A percentile compares a stretch with the other conserved stretches of the same genome.
These are phyloP conservation scores for Aspergillus sp. DNA, from an alignment of 2,329 filamentous ascomycete genomes.

Conservation along the genomic window DNA sequence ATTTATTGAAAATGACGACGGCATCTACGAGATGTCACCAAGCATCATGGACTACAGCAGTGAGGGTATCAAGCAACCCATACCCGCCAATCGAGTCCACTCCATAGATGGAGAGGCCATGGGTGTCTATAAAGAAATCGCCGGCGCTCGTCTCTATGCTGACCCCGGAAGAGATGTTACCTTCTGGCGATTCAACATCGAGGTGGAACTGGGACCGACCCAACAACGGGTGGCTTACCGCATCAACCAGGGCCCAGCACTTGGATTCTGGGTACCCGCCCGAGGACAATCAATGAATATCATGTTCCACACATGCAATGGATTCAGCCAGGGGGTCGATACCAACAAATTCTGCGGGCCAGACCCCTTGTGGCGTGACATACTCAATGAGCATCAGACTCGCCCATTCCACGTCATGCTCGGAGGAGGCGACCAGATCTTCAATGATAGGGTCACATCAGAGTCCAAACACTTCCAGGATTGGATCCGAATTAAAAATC, in stretches of 20 bases:
- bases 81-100: conserved; percentile 48
- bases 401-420: conserved; percentile 98
- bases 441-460: conserved; percentile 81
- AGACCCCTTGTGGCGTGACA: conserved; percentile 95
- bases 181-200: conserved; percentile 96
- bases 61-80: conserved; percentile 38
- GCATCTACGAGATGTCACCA: conserved; percentile 71
- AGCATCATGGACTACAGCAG: conserved; percentile 44
- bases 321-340: conserved; percentile 80
- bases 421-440: conserved; percentile 94
- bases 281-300: conserved; percentile 89
- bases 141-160: conserved; percentile 76
- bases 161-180: conserved; percentile 84
- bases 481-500: conserved; percentile 81
- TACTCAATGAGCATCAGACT: conserved; percentile 86
- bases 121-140: conserved; percentile 78
- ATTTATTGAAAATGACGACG: conserved; percentile 72
- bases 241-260: conserved; percentile 85
- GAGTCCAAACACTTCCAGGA: conserved; percentile 74
- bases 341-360: conserved; percentile 82
- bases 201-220: conserved; percentile 75
- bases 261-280: conserved; percentile 92
- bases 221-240: conserved; percentile 91
- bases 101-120: conserved; percentile 71
- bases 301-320: conserved; percentile 98